Percentiles rank a stretch among this genome's conserved stretches.
Evolutionary conservation across 495 filamentous ascomycete species (phyloP).

Genomic region (Pyrenula massariospora): DNA sequence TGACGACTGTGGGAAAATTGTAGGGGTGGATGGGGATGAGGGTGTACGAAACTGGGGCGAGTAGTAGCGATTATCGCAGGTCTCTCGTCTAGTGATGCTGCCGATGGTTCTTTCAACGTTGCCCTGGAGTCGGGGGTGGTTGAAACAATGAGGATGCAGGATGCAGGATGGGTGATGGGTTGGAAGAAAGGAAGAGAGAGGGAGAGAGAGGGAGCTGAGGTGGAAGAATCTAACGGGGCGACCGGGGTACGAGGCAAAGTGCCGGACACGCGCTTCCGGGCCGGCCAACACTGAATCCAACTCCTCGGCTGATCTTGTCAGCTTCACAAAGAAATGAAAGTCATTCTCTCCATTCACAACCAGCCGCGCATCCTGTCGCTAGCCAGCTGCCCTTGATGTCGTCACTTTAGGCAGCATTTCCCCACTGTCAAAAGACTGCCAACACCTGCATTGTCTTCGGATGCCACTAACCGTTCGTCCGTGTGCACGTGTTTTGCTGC

Average conservation of each 20-base stretch:
- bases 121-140: background rate
- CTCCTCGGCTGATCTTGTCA: background rate
- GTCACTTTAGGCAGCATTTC: too few species aligned
- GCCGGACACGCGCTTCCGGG: background rate
- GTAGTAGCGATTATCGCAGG: background rate
- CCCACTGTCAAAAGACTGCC: too few species aligned
- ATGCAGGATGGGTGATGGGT: background rate
- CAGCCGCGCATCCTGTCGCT: too few species aligned
- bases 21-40: conserved; percentile 1
- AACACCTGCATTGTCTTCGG: too few species aligned
- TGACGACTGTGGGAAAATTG: conserved; percentile 25
- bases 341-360: background rate
- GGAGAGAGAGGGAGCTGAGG: background rate
- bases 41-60: background rate
- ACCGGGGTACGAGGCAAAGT: background rate
- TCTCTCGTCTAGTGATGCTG: background rate
- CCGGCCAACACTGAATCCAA: background rate
- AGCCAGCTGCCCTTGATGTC: too few species aligned
- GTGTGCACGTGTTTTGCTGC: too few species aligned
- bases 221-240: background rate
- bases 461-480: too few species aligned
- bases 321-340: background rate
- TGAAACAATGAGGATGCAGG: too few species aligned
- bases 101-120: background rate
- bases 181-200: background rate